Evolutionary conservation across 23 red algal genomes (phyloP), one percentile per base, ranked within the genome.

Genomic region (Gracilariopsis chorda): DNA sequence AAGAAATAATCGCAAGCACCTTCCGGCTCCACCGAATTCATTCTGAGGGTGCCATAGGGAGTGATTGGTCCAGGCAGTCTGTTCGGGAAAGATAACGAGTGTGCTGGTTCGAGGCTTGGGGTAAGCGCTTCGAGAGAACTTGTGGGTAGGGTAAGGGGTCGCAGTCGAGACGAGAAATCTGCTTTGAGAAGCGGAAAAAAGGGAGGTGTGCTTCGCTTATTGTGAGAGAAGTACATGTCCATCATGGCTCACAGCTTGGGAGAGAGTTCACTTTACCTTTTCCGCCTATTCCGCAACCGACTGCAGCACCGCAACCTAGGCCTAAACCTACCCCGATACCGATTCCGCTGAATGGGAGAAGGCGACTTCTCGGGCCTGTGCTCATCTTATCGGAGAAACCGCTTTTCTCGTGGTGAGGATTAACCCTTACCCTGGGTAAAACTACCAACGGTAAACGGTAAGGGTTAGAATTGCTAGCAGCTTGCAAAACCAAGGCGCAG

Each of bases 271-370:
- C 67, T 73, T 73, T 73, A 73, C 67, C 67, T 73, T 73, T 73
- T 3, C 53, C 59, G 34, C 78, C 78, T 59, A 63, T 83, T 27
- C 78, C 78, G 78, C 78, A 83, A 20, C 78, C 78, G 8, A 83
- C 56, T 27, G 28, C 67, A 9, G 39, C 67, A 2, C 78, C 78
- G 43, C 78, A 83, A 19, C 78, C 78, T 49, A 83, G 14, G 29
- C 78, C 78, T 17, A 83, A 27, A 13, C 78, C 78, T 27, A 83
- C 37, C 11, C 78, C 78, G 52, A 83, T 63, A 37, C 78, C 78
- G 55, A 83, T 83, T 28, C 78, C 78, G 39, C 78, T 83, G 49
- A 83, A 83, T 17, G 78, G 78, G 16, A 83, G 56, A n/a, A 83
- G 59, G 44, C 78, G 78, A 12, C 36, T 63, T 1, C 59, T 8